Percentiles rank a stretch among this genome's conserved stretches.
phyloP scores from a whole-genome alignment of 345 rosid species.

The Stellera chamaejasme region DNA sequence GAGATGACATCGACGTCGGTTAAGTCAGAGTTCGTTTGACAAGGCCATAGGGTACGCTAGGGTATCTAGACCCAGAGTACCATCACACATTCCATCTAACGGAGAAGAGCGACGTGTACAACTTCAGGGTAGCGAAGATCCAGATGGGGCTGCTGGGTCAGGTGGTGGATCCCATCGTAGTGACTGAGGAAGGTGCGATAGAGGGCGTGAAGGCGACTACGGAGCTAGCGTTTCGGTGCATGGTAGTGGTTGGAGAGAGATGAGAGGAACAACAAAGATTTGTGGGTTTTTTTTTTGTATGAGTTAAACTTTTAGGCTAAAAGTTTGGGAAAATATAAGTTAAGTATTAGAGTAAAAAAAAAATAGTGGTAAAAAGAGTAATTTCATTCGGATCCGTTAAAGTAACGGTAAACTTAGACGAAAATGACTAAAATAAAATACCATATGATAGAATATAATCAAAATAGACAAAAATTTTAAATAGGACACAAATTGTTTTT shows the following conservation, averaged over 20 bases:
- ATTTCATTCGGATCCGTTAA: too few species aligned
- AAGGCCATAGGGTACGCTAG: conserved; percentile 94
- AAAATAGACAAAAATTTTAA: too few species aligned
- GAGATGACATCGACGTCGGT: conserved; percentile 33
- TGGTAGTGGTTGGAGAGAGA: conserved; percentile 89
- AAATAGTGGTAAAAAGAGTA: too few species aligned
- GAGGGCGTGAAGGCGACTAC: conserved; percentile 63
- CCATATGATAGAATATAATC: too few species aligned
- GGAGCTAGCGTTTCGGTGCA: conserved; percentile 88
- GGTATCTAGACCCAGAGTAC: conserved; percentile 87
- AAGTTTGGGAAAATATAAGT: too few species aligned
- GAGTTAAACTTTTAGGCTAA: too few species aligned
- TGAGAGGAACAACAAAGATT: too few species aligned
- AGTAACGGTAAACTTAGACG: too few species aligned
- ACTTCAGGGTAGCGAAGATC: conserved; percentile 81
- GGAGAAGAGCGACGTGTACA: conserved; percentile 86
- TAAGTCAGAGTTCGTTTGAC: conserved; percentile 65
- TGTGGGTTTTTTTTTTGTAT: too few species aligned
- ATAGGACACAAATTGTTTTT: too few species aligned
- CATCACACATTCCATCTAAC: conserved; percentile 84
- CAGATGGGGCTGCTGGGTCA: conserved; percentile 62
- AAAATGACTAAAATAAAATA: too few species aligned
- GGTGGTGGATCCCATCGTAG: conserved; percentile 56
- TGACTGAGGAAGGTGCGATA: conserved; percentile 22
- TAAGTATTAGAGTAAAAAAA: too few species aligned